Percentiles rank a stretch among this genome's conserved stretches.
phyloP scores from a whole-genome alignment of 495 filamentous ascomycete species.

The Lophiotrema nucula region DNA sequence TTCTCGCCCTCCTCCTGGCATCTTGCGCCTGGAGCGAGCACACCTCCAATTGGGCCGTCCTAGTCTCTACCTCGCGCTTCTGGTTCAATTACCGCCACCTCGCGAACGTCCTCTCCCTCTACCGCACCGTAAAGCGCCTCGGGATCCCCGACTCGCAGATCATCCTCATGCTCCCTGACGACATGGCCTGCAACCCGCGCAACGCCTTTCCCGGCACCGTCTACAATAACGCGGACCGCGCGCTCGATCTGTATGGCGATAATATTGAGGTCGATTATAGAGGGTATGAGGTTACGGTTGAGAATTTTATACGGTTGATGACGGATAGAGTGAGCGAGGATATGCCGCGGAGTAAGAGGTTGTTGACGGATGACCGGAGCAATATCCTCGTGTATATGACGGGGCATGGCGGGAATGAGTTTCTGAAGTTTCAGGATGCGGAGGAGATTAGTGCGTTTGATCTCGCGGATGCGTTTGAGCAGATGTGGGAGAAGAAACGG shows the following conservation, averaged over 20 bases:
- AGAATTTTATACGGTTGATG: conserved; percentile 94
- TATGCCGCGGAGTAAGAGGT: conserved; percentile 86
- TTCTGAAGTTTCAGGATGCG: conserved; percentile 96
- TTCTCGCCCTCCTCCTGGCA: conserved; percentile 49
- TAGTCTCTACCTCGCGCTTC: conserved; percentile 97
- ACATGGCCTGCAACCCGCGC: conserved; percentile 98
- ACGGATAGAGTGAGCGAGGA: conserved; percentile 91
- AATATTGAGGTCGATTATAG: conserved; percentile 99
- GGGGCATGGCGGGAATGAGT: conserved; percentile 96
- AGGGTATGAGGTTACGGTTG: conserved; percentile 97
- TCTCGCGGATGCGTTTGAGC: conserved; percentile 94
- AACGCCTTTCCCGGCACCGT: conserved; percentile 97
- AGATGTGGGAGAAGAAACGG: conserved; percentile 99
- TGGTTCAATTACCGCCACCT: conserved; percentile 99
- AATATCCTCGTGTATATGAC: conserved; percentile 99
- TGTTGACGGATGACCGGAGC: conserved; percentile 88
- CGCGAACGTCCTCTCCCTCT: conserved; percentile 95
- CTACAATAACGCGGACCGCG: conserved; percentile 96
- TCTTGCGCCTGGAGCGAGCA: conserved; percentile 64
- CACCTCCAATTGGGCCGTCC: conserved; percentile 97
- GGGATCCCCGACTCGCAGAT: conserved; percentile 98
- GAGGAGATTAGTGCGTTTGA: conserved; percentile 97
- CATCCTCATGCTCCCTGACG: conserved; percentile 98
- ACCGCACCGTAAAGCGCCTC: conserved; percentile 96
- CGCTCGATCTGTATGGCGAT: conserved; percentile 93